A percentile compares a stretch with the other conserved stretches of the same genome.
Evolutionary conservation across 2,329 filamentous ascomycete genomes (phyloP).

Genomic region (Blastomyces parvus): DNA sequence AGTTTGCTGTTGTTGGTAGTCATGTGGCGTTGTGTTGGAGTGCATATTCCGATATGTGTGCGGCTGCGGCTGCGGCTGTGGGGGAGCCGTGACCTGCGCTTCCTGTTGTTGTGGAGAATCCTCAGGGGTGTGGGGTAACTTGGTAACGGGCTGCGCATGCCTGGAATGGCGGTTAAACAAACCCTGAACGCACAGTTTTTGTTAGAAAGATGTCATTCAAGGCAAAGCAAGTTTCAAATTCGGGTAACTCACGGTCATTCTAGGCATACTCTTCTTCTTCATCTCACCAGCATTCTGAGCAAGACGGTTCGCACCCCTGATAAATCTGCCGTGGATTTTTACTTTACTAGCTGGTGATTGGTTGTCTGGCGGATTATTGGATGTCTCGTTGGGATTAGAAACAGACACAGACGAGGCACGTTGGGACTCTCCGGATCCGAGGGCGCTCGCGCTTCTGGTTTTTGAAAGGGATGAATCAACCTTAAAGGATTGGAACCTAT

Average conservation of each 20-base stretch:
- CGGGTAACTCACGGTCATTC: slow-evolving; percentile 3
- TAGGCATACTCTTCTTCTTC: slow-evolving; percentile 5
- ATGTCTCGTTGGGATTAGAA: not conserved
- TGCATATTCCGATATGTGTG: not conserved
- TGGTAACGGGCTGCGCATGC: not conserved
- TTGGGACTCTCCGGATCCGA: not conserved
- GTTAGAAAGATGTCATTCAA: not conserved
- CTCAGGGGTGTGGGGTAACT: slow-evolving; percentile 11
- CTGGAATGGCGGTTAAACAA: slow-evolving; percentile 2
- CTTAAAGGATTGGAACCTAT: slow-evolving; percentile 2
- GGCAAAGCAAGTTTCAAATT: not conserved
- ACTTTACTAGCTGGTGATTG: not conserved
- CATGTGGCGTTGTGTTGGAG: not conserved
- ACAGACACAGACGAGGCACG: not conserved
- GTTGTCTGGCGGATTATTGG: not conserved
- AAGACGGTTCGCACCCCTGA: not conserved
- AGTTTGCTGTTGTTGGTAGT: not conserved
- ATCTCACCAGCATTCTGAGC: not conserved
- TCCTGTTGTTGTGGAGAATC: slow-evolving; percentile 1
- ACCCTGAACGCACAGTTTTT: not conserved
- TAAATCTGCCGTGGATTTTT: slow-evolving; percentile 2
- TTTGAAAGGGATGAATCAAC: not conserved
- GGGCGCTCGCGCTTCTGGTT: not conserved
- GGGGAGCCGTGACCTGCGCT: not conserved
- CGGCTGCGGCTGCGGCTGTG: not conserved